A percentile compares a stretch with the other conserved stretches of the same genome.
Conservation (phyloP, 805 yeast species). For the Ogataea populi-albae region DNA sequence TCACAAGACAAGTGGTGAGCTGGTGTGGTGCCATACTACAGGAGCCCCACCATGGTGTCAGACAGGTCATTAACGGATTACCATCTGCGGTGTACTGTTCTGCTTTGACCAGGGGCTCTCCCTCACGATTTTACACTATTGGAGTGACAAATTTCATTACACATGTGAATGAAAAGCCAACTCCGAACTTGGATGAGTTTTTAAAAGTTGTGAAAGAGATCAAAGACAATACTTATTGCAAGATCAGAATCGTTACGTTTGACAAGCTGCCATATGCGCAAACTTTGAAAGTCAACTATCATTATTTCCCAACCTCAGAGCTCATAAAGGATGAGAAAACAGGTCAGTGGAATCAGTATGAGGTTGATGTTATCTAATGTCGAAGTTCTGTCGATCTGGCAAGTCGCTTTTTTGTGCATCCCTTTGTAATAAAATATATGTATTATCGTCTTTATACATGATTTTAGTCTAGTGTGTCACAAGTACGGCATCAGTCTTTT, state of each 20-base stretch:
- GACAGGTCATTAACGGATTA: constrained; percentile 72
- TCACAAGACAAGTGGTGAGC: constrained; percentile 63
- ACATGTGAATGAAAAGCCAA: constrained; percentile 76
- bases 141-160: constrained; percentile 82
- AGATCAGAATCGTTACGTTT: constrained; percentile 75
- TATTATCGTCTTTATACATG: constrained; percentile 5
- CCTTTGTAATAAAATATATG: background rate
- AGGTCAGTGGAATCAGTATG: constrained; percentile 57
- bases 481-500: constrained; percentile 51
- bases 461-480: constrained; percentile 13
- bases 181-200: constrained; percentile 68
- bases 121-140: constrained; percentile 79
- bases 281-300: constrained; percentile 82
- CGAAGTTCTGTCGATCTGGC: too few species aligned
- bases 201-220: constrained; percentile 62
- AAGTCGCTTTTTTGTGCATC: too few species aligned
- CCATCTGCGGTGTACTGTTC: constrained; percentile 87
- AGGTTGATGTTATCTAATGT: constrained; percentile 1
- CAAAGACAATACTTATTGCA: constrained; percentile 78
- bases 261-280: constrained; percentile 86
- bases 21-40: constrained; percentile 88
- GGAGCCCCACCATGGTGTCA: constrained; percentile 88
- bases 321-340: constrained; percentile 45
- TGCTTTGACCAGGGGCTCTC: constrained; percentile 73
- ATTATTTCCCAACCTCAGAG: constrained; percentile 77